Evolutionary conservation across 306 rosid genomes (phyloP).

Genomic region (Trifolium pratense): DNA sequence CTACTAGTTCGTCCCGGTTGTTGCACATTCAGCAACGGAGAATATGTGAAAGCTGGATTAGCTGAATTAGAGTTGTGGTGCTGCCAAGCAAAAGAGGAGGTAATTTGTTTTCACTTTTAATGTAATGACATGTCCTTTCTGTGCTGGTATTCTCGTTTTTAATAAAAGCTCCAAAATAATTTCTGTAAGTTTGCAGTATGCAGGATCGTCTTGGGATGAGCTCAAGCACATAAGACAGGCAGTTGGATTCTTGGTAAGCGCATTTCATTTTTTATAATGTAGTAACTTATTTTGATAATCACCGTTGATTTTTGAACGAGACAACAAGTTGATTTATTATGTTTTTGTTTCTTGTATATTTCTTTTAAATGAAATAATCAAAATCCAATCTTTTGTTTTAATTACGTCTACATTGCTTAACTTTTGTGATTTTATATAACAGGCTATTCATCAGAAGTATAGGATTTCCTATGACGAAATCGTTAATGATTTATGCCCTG

Average conservation of each 20-base stretch:
- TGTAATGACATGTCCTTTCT: constrained; percentile 16
- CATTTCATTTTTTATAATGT: constrained; percentile 35
- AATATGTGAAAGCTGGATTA: constrained; percentile 90
- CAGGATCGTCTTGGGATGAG: constrained; percentile 99
- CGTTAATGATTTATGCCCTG: constrained; percentile 92
- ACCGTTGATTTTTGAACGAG: not conserved
- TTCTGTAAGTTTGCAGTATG: constrained; percentile 71
- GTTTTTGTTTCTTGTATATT: constrained; percentile 27
- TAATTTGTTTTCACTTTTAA: constrained; percentile 33
- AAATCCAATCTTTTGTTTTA: no score
- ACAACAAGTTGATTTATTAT: not conserved
- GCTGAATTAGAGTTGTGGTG: constrained; percentile 95
- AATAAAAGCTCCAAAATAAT: constrained; percentile 26
- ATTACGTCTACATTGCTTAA: no score
- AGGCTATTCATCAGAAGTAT: constrained; percentile 96
- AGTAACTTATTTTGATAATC: no score
- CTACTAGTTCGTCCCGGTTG: constrained; percentile 96
- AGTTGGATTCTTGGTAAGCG: constrained; percentile 93
- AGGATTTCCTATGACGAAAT: constrained; percentile 93
- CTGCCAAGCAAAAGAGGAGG: constrained; percentile 96
- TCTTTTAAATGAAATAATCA: constrained; percentile 18
- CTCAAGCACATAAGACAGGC: constrained; percentile 99
- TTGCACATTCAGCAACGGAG: constrained; percentile 97
- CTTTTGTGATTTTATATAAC: constrained; percentile 40
- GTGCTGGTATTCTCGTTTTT: no score